Percentiles rank a stretch among this genome's conserved stretches.
Evolutionary conservation across 352 stramenopile genomes (phyloP).

Genomic region (Aphanomyces stellatus): DNA sequence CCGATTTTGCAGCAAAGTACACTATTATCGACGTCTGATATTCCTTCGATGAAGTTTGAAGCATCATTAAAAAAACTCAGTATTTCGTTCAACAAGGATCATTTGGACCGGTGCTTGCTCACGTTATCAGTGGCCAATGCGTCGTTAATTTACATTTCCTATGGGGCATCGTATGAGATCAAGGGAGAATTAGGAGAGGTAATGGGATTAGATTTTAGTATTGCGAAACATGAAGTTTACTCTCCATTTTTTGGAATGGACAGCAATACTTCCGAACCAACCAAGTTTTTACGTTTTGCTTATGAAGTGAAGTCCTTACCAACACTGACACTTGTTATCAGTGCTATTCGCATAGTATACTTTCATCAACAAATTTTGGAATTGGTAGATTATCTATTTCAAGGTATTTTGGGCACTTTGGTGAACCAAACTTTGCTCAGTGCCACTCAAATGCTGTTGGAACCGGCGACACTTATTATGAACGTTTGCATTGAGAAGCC

Average conservation of each 20-base stretch:
- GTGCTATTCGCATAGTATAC: conserved; percentile 67
- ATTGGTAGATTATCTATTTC: conserved; percentile 71
- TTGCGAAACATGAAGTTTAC: conserved; percentile 58
- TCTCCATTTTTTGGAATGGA: conserved; percentile 56
- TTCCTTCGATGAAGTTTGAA: conserved; percentile 23
- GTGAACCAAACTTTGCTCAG: conserved; percentile 58
- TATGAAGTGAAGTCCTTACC: conserved; percentile 11
- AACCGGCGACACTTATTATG: conserved; percentile 41
- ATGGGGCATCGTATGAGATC: conserved; percentile 19
- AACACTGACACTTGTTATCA: conserved; percentile 46
- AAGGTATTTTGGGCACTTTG: conserved; percentile 66
- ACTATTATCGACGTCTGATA: not conserved
- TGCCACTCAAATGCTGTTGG: conserved; percentile 61
- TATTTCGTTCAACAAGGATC: conserved; percentile 79
- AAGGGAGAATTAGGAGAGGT: conserved; percentile 60
- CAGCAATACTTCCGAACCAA: conserved; percentile 21
- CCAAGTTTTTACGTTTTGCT: not conserved
- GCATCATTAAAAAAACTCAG: conserved; percentile 66
- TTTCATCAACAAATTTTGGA: conserved; percentile 82
- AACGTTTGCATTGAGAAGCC: conserved; percentile 47
- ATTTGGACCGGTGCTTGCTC: conserved; percentile 54
- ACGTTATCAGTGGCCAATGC: conserved; percentile 49
- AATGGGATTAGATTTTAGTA: conserved; percentile 57
- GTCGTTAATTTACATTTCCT: conserved; percentile 34
- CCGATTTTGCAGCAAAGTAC: not conserved